Base-by-base conservation (phyloP, 2,329 filamentous ascomycete species). In the Xylariaceae sp. region DNA sequence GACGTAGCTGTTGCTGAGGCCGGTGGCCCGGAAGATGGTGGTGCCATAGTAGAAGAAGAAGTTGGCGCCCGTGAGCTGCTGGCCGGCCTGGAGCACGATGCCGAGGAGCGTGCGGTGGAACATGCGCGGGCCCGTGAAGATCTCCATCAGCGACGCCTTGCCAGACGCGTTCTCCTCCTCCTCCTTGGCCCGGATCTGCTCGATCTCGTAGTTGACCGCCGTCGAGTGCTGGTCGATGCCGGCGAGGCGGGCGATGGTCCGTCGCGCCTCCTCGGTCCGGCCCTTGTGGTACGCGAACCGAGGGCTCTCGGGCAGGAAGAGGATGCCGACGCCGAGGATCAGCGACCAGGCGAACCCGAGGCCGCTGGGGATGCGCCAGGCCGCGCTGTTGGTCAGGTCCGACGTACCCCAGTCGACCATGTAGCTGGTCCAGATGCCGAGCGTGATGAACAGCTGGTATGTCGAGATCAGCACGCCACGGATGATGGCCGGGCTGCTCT, bases 381-480 rank as follows among this genome's bases (percentile, higher is more conserved):
- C 69, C 3, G 69, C 66, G 15, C 71, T 42, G 28, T 26, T 31
- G 3, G 26, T 13, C n/a, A 15, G 38, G 28, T 43, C 12, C 2
- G 31, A 23, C 14, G 80, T 84, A 5, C 78, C 78, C 53, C 66
- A 83, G 57, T 83, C 81, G 59, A 76, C 66, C 59, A 74, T 69
- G 51, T 76, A 72, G 26, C 70, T 67, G 16, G 63, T 64, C 67
- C 71, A 78, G 56, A 85, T 83, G 33, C 81, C 81, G 18, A 83
- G 65, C 0, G 81, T 85, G 55, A 85, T 80, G 57, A 83, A 76
- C 3, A 85, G 70, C 64, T 85, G 81, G 59, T 84, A 85, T 36
- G 70, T 74, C 1, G 73, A 71, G 18, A 85, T 72, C 27, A 84
- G 67, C 5, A 78, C 68, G 52, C 78, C 78, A 50, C 81, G 74